Base-by-base conservation (phyloP, 2,329 filamentous ascomycete genomes). In the Talaromyces sp. region DNA sequence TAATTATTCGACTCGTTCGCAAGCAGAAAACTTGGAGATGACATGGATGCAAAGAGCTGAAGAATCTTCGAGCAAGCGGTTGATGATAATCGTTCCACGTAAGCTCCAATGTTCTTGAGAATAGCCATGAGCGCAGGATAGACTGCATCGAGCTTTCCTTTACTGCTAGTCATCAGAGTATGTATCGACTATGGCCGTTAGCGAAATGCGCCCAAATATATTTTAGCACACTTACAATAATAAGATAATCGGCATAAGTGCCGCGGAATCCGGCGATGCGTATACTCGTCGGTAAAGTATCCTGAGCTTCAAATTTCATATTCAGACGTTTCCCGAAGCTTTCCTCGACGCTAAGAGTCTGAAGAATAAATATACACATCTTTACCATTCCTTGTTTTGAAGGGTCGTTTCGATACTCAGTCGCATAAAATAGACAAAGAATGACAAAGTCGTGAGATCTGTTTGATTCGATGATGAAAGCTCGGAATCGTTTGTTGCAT, bases 291-390 rank as follows among this genome's bases (percentile, higher is more conserved):
- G 95, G 95, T 16, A 99, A 80, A 5, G 90, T 93, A 60, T 97
- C 92, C 73, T 97, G 93, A 1, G 88, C 90, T 66, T 92, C 88
- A 69, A 99, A 98, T 16, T 82, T 83, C 76, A 92, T 93, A 77
- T 97, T 98, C 58, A 99, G 82, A 69, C 92, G 93, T 71, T 89
- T 86, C 33, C 92, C 93, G 76, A 98, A 98, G 66, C 90, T 92
- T 62, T 89, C 85, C 76, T 98, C 95, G 2, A 96, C 92, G 70
- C 93, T 98, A 71, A 99, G 80, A 0, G 95, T 98, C 76, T 99
- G 95, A 44, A 99, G 79, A 48, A 98, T 84, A 74, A 99, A 98
- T n/a, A 96, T 88, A 76, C 95, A 97, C 92, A 98, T 97, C 61
- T 95, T 86, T 28, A 98, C 91, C 1, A 97, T 83, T 0, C 95